These are phyloP conservation scores for Boletus patriciae DNA, from an alignment of 768 basidiomycete genomes.

Conservation along the genomic window DNA sequence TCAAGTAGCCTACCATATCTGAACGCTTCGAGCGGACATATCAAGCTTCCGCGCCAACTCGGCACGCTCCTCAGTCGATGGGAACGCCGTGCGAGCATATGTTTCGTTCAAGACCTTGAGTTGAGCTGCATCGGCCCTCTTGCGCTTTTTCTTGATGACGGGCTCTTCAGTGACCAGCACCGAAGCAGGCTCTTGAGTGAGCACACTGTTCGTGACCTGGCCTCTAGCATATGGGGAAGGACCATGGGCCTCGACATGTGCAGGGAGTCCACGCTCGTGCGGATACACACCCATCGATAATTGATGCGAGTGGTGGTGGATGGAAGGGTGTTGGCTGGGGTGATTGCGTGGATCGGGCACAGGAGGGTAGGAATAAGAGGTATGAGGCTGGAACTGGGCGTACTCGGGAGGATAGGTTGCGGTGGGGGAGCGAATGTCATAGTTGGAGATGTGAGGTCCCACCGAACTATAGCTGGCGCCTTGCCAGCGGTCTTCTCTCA, in stretches of 20 bases:
- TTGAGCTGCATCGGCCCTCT: conserved; percentile 79
- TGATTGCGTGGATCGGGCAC: conserved; percentile 40
- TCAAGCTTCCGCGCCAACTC: conserved; percentile 73
- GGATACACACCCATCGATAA: conserved; percentile 31
- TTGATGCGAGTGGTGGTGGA: conserved; percentile 31
- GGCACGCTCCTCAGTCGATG: conserved; percentile 83
- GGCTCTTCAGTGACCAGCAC: conserved; percentile 55
- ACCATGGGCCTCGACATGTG: conserved; percentile 39
- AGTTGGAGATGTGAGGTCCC: conserved; percentile 38
- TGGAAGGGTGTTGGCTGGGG: conserved; percentile 23
- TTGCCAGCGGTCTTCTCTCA: conserved; percentile 53
- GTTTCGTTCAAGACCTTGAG: conserved; percentile 79
- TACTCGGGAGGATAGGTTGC: conserved; percentile 61
- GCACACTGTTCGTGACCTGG: conserved; percentile 29
- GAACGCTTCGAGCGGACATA: conserved; percentile 83
- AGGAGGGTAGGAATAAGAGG: conserved; percentile 34
- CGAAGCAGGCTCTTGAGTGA: conserved; percentile 35
- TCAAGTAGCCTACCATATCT: conserved; percentile 65
- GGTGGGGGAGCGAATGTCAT: conserved; percentile 61
- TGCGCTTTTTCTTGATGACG: conserved; percentile 85
- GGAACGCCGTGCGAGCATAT: conserved; percentile 80
- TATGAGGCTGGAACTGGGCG: conserved; percentile 43
- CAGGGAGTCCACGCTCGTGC: conserved; percentile 38
- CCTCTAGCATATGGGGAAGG: conserved; percentile 56
- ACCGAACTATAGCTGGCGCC: conserved; percentile 39